Evolutionary conservation across 306 rosid genomes (phyloP), one percentile per base, ranked within the genome.

Genomic region (Acacia confusa): DNA sequence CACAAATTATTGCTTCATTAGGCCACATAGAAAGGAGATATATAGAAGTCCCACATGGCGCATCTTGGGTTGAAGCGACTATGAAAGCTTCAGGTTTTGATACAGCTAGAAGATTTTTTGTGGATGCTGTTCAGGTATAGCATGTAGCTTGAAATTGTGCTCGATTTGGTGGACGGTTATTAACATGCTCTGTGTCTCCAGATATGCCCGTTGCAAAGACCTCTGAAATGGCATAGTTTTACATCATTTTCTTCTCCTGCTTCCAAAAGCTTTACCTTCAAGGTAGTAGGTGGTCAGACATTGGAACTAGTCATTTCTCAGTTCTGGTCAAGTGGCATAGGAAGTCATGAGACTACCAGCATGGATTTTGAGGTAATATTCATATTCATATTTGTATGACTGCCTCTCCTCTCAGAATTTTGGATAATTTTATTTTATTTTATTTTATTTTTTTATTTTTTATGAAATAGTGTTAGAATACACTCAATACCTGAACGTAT

Each of bases 311-410:
- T 86, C 65, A 81, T 95, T 68, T 84, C 99, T 74, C 99, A 93
- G 88, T 90, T 95, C 86, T 95, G 99, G 99, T 93, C 91, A 58
- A 95, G 99, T 72, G 99, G 99, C 82, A 81, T 89, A 80, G 99
- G 98, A 80, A 93, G 99, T 84, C 90, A 86, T 68, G 98, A 86
- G 82, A 79, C 91, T 38, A 87, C 97, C 45, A 82, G 67, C 80
- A 97, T 93, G 66, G 96, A 95, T 84, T 92, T 95, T 88, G 98
- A 95, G 97, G 99, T 95, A 90, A 82, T 61, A 57, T 52, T 52
- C 24, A 52, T 45, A 75, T 81, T 74, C 36, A 64, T 78, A 44
- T 69, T 68, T 84, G 70, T 78, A 14, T 67, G 79, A 32, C 57
- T 73, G 25, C 77, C 53, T 16, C 69, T 36, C 47, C 55, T 52